A percentile compares a stretch with the other conserved stretches of the same genome.
phyloP scores from a whole-genome alignment of 1,284 basidiomycete genomes.

The Hymenochaete sp. region DNA sequence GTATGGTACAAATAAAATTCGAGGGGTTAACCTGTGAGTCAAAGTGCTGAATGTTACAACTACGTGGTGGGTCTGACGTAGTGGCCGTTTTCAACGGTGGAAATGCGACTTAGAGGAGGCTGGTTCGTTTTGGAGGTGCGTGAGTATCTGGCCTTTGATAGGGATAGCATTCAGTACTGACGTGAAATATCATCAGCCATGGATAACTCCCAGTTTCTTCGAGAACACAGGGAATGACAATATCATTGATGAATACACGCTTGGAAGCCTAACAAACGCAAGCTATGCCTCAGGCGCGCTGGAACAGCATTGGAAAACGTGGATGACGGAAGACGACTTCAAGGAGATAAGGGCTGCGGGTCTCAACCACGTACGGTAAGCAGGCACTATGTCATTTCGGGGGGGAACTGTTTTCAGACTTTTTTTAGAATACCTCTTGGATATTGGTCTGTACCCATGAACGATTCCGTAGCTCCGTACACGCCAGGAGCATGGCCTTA shows the following conservation, averaged over 20 bases:
- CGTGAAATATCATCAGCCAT: constrained; percentile 37
- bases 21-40: constrained; percentile 21
- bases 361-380: constrained; percentile 67
- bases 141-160: neutral
- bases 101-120: constrained; percentile 20
- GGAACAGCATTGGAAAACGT: constrained; percentile 60
- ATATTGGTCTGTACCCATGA: constrained; percentile 67
- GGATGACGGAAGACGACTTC: constrained; percentile 70
- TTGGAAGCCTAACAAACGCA: constrained; percentile 47
- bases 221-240: constrained; percentile 49
- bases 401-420: neutral
- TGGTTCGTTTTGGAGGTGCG: constrained; percentile 23
- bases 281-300: constrained; percentile 40
- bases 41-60: neutral
- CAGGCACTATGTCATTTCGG: constrained; percentile 1
- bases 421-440: constrained; percentile 54
- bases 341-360: constrained; percentile 57
- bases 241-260: constrained; percentile 64
- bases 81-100: neutral
- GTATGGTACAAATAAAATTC: constrained; percentile 19
- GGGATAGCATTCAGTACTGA: constrained; percentile 1
- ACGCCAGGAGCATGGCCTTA: constrained; percentile 62
- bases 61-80: neutral
- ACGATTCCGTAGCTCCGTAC: constrained; percentile 45
- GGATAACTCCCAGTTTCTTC: constrained; percentile 70